Evolutionary conservation across 805 yeast genomes (phyloP).

Genomic region (Grigorovia yakushimaensis): DNA sequence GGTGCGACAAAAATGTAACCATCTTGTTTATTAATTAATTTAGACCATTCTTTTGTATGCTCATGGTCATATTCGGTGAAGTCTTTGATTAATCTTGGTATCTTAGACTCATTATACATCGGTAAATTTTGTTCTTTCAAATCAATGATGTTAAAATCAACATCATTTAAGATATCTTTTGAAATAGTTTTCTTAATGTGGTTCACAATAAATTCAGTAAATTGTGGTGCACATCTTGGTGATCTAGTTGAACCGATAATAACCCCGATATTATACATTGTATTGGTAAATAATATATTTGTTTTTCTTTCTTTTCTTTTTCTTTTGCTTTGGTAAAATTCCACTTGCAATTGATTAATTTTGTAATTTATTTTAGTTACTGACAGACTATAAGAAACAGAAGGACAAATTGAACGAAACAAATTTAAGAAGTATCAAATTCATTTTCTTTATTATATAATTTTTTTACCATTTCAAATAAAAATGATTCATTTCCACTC

Average conservation of each 20-base stretch:
- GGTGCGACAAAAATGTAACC: slow-evolving; percentile 31
- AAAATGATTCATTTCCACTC: too few species aligned
- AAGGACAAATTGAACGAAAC: too few species aligned
- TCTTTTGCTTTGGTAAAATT: too few species aligned
- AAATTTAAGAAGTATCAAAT: too few species aligned
- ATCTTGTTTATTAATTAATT: slow-evolving; percentile 13
- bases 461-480: too few species aligned
- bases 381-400: too few species aligned
- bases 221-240: slow-evolving; percentile 12
- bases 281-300: neutral
- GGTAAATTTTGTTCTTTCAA: slow-evolving; percentile 24
- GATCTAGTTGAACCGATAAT: slow-evolving; percentile 12
- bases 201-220: slow-evolving; percentile 10
- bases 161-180: neutral
- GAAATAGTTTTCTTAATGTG: slow-evolving; percentile 4
- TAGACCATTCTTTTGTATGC: slow-evolving; percentile 24
- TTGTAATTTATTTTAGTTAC: too few species aligned
- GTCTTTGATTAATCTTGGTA: slow-evolving; percentile 18
- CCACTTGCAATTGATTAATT: too few species aligned
- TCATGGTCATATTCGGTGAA: slow-evolving; percentile 17
- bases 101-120: slow-evolving; percentile 20
- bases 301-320: too few species aligned
- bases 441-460: too few species aligned
- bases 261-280: slow-evolving; percentile 9
- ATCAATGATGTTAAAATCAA: slow-evolving; percentile 21